Base-by-base conservation (phyloP, 2,329 filamentous ascomycete genomes). In the Canariomyces notabilis region DNA sequence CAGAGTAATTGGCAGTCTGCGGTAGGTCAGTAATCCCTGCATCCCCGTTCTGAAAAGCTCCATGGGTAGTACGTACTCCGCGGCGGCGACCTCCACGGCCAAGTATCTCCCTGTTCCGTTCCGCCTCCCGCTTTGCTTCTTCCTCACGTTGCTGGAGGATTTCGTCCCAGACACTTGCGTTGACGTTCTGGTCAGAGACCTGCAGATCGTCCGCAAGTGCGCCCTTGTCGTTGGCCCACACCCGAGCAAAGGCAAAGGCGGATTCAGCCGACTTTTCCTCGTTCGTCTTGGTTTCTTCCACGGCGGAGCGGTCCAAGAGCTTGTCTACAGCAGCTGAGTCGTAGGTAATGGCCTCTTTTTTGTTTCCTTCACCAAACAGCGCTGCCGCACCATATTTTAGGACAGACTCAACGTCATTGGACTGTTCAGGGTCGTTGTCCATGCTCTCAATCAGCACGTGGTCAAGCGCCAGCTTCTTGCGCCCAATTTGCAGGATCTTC, bases 401-500 rank as follows among this genome's bases (percentile, higher is more conserved):
- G 50, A 97, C 90, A 0, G 87, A 87, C 57, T 95, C 89, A 4
- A 97, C 69, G 59, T 97, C 89, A 49, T 85, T 76, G 6, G 82
- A 82, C 7, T 80, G 82, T 31, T 91, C 79, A 37, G 53, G 53
- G 15, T 93, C 85, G n/a, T 90, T 83, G 2, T 82, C 88, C 79
- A 98, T 89, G 43, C 82, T 84, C 62, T 97, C 90, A 49, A 98
- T 96, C 16, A 98, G 77, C 1, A 93, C 87, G 64, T 97, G 90
- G 58, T 98, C 93, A 0, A 98, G 77, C 0, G 89, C 89, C 81
- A 98, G 89, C 69, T 98, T 98, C 67, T 88, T 94, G 57, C 89
- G 85, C 5, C 93, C 93, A 57, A 95, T 89, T 63, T 96, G 88
- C 73, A 97, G 86, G 44, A 98, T 97, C 61, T 91, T 90, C 67